Conservation (phyloP, 1,284 basidiomycete species). For the Erythrobasidium hasegawianum region DNA sequence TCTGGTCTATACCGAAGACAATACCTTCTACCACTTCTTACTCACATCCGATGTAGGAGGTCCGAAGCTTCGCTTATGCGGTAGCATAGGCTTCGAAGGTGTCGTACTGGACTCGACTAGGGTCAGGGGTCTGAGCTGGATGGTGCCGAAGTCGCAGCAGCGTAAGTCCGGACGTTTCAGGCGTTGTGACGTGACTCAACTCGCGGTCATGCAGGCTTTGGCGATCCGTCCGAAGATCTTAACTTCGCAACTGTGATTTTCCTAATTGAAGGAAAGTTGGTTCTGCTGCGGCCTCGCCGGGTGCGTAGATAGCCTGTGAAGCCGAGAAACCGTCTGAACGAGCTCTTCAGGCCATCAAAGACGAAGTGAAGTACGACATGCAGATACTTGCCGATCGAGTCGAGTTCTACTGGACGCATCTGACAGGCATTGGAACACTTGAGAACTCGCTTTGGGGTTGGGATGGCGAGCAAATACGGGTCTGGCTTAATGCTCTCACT, state of each 20-base stretch:
- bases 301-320: constrained; percentile 20
- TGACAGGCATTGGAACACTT: constrained; percentile 82
- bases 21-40: constrained; percentile 87
- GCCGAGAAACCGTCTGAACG: constrained; percentile 46
- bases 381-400: constrained; percentile 93
- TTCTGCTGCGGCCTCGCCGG: constrained; percentile 61
- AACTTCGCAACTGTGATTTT: constrained; percentile 92
- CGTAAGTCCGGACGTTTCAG: too few relatives aligned
- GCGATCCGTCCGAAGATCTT: constrained; percentile 89
- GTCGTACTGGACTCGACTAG: constrained; percentile 79
- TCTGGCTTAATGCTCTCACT: constrained; percentile 92
- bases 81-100: constrained; percentile 90
- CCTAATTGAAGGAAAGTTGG: constrained; percentile 88
- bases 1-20: constrained; percentile 96
- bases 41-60: constrained; percentile 78
- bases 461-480: constrained; percentile 79
- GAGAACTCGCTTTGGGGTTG: constrained; percentile 98
- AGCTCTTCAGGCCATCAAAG: constrained; percentile 60
- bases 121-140: constrained; percentile 92
- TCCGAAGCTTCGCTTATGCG: constrained; percentile 74
- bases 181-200: too few relatives aligned
- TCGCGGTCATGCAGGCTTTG: too few relatives aligned
- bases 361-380: constrained; percentile 95
- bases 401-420: constrained; percentile 97
- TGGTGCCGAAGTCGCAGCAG: constrained; percentile 89